Base-by-base conservation (phyloP, 106 monocot genomes). In the Narthecium ossifragum region DNA sequence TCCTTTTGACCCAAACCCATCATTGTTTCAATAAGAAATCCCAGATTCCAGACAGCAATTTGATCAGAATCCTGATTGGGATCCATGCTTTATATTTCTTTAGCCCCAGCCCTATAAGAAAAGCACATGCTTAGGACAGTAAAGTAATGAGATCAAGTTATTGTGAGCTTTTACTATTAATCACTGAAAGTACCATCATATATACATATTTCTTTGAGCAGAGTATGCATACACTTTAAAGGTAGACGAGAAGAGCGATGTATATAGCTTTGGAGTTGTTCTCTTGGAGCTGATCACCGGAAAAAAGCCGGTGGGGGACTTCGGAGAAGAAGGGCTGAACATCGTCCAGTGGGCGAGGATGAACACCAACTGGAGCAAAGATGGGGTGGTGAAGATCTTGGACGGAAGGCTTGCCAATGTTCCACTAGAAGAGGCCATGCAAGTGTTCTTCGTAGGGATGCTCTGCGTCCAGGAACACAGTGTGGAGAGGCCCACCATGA, bases 161-260 rank as follows among this genome's bases (percentile, higher is more conserved):
- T 46, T 58, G 43, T 15, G 21, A 38, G 29, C 25, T 53, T 33
- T 47, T 10, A 10, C 15, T 26, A 7, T 13, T 26, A 52, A 13
- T 8, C 24, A 10, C 9, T 52, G 5, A 11, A 15, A 1, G 9
- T 27, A 11, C 11, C 8, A 26, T 52, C 26, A 26, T 11, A 0
- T 26, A 28, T 26, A 28, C 9, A 9, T 7, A 15, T 30, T 53
- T 0, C 5, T 59, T 46, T 5, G 40, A 24, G n/a, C 75, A 90
- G 90, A 90, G 61, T 90, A 90, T 53, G 90, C 90, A 8, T 90
- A 90, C 64, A 90, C 90, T 0, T 41, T 90, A 38, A 90, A 85
- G 63, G 90, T 90, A 5, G 90, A 90, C 33, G 90, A 90, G 70
- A 90, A 90, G 73, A 90, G 90, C 63, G 90, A 90, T 27, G 85